Conservation (phyloP, 805 yeast species). For the Candida tammaniensis region DNA sequence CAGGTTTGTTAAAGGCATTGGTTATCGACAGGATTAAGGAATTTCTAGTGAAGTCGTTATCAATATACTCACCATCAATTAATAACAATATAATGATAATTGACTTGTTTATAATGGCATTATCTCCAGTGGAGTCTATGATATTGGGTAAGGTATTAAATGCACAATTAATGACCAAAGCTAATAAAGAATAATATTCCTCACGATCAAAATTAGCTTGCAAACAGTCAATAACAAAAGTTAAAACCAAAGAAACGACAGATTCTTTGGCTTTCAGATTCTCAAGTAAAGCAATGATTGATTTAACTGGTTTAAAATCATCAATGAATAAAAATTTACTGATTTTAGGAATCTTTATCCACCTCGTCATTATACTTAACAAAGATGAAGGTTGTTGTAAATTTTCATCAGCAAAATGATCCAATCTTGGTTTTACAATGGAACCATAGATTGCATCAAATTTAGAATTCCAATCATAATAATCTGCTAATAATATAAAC, state of each 20-base stretch:
- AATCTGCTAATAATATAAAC: conserved; percentile 50
- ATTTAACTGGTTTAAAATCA: conserved; percentile 49
- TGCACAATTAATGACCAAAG: conserved; percentile 57
- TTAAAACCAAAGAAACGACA: conserved; percentile 55
- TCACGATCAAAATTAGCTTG: conserved; percentile 34
- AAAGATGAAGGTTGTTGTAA: conserved; percentile 80
- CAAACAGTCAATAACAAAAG: conserved; percentile 50
- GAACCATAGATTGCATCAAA: conserved; percentile 48
- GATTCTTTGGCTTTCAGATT: conserved; percentile 61
- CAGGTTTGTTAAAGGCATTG: conserved; percentile 57
- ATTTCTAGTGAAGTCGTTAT: conserved; percentile 51
- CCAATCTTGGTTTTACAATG: conserved; percentile 64
- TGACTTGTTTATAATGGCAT: conserved; percentile 50
- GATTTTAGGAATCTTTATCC: conserved; percentile 46
- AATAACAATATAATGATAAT: conserved; percentile 51
- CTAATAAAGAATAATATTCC: conserved; percentile 45
- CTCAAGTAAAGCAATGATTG: conserved; percentile 54
- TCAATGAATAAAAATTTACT: conserved; percentile 54
- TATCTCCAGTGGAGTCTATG: conserved; percentile 38
- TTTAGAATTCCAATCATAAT: conserved; percentile 53
- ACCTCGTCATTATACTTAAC: conserved; percentile 58
- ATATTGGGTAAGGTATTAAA: conserved; percentile 50
- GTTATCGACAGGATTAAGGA: conserved; percentile 57
- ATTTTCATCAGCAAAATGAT: conserved; percentile 69
- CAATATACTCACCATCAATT: conserved; percentile 56